Base-by-base conservation (phyloP, 495 filamentous ascomycete species). In the Penicillium egyptiacum region DNA sequence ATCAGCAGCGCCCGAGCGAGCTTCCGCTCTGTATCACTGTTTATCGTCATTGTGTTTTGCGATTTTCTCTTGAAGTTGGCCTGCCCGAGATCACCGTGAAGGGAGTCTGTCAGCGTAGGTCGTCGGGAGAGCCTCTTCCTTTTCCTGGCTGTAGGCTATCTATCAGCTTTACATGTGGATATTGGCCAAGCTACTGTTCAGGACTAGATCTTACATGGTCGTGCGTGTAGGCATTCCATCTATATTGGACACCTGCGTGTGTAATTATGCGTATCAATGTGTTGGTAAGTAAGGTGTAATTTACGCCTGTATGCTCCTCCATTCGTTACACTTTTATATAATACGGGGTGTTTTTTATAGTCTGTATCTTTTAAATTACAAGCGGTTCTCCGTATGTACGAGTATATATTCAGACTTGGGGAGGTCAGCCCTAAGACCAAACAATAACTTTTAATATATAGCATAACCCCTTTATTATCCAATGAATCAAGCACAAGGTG, bases 121-220 rank as follows among this genome's bases (percentile, higher is more conserved):
- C 42, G 20, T 45, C 12, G 19, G 42, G 42, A 45, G 19, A 45
- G 42, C 42, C 42, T 26, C 42, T 45, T 45, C 19, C 12, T 42
- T 42, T 42, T 42, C 5, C 5, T 41, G n/a, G 42, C 42, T 45
- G 42, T 20, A 45, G 12, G 42, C 42, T 45, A 45, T 45, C 42
- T 45, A 20, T 25, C 42, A 5, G 42, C 42, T 45, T 45, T 25
- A 45, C 42, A 26, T 23, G 22, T 45, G 42, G 42, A 25, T 20
- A 26, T 20, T 16, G 42, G 42, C 22, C 42, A 17, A 26, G 0
- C 14, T 45, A 5, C 42, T 45, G 19, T 16, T 45, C 12, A 45
- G 42, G 12, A 20, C 42, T 26, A 9, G 22, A 4, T 45, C 20
- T 26, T 45, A 45, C 20, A 22, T 20, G 20, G 23, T 45, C 5